Base-by-base conservation (phyloP, 1,284 basidiomycete genomes). In the Acaromyces ingoldii region DNA sequence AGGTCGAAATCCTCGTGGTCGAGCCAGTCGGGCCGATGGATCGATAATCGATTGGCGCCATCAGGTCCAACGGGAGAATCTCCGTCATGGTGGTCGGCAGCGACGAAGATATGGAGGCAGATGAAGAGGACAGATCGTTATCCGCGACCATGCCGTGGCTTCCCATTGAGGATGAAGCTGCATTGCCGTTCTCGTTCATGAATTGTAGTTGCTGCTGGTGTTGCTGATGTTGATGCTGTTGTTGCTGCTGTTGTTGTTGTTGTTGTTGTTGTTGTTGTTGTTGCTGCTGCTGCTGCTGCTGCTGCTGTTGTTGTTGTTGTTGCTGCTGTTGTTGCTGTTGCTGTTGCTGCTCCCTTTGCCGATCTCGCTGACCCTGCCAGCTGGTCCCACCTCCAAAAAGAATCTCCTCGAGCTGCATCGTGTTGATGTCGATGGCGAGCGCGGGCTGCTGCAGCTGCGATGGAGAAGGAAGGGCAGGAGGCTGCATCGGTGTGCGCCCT, bases 331-430 rank as follows among this genome's bases (percentile, higher is more conserved):
- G 44, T n/a, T 47, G 49, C 25, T 44, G 22, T 26, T n/a, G 28
- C 3, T 33, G 24, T 15, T 11, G 37, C 15, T 43, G 50, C 17
- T 51, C 49, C 36, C 30, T 26, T 5, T 33, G 2, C n/a, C 45
- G 37, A 7, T 46, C 34, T 4, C 46, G 42, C 15, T 42, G 43
- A 49, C 53, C 47, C 42, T 53, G 51, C n/a, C n/a, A n/a, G n/a
- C n/a, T n/a, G n/a, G n/a, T n/a, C n/a, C n/a, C 31, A 17, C 31
- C 31, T 34, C 10, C 31, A 9, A 19, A 38, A 9, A 38, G 19
- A 9, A 38, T 6, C 21, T 38, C 36, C 36, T 38, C 36, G n/a
- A 38, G 36, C 36, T 38, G 36, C 36, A 38, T 38, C 7, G 36
- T 19, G 21, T 19, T 19, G 21, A 38, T 7, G 21, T 38, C 36